Conservation (phyloP, 345 rosid species). For the Bretschneidera sinensis region DNA sequence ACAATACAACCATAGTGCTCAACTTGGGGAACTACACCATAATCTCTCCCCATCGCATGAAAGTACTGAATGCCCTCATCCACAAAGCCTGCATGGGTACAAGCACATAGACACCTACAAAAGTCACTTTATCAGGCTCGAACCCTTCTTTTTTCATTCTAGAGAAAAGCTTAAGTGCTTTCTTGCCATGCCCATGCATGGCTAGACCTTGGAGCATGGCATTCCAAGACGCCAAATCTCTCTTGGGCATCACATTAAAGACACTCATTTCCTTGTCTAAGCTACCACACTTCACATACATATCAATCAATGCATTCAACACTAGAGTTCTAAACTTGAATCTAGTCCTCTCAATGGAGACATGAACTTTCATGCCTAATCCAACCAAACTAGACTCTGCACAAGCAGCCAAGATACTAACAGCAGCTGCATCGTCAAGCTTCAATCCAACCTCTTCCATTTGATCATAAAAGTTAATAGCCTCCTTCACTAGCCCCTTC, state of each 20-base stretch:
- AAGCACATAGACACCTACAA: constrained; percentile 75
- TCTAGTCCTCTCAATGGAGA: constrained; percentile 38
- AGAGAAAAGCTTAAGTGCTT: constrained; percentile 62
- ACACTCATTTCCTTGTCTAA: constrained; percentile 52
- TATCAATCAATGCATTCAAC: constrained; percentile 72
- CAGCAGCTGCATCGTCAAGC: constrained; percentile 56
- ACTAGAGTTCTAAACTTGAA: constrained; percentile 40
- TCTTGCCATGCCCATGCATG: constrained; percentile 64
- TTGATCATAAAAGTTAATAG: constrained; percentile 45
- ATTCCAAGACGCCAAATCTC: constrained; percentile 84
- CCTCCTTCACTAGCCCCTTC: constrained; percentile 59
- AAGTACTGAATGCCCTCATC: constrained; percentile 68
- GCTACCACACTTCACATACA: constrained; percentile 81
- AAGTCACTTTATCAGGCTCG: constrained; percentile 62
- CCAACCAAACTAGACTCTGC: constrained; percentile 75
- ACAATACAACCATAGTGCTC: constrained; percentile 91
- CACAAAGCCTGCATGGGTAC: constrained; percentile 72
- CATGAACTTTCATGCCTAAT: constrained; percentile 61
- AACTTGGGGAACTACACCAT: constrained; percentile 57
- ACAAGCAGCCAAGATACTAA: constrained; percentile 79
- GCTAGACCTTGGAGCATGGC: constrained; percentile 81
- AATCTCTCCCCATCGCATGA: constrained; percentile 56
- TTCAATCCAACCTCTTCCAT: constrained; percentile 52
- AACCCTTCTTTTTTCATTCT: constrained; percentile 65
- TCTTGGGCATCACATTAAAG: constrained; percentile 49